These are phyloP conservation scores for Xylaria bambusicola DNA, from an alignment of 495 filamentous ascomycete species.

Conservation along the genomic window DNA sequence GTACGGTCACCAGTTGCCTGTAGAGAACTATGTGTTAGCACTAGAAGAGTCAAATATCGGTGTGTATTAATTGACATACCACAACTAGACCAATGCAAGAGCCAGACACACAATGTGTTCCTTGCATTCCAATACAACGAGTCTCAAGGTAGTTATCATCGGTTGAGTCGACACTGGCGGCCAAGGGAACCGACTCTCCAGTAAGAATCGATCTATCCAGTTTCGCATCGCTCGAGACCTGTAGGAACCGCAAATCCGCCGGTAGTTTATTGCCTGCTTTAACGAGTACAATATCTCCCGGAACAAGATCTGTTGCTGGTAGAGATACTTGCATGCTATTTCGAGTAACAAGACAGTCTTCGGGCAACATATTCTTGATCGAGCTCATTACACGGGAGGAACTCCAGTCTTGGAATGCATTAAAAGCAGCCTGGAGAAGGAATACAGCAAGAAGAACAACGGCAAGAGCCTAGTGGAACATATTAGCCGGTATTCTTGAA, in stretches of 20 bases:
- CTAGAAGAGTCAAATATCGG: background rate
- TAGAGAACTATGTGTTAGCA: no score
- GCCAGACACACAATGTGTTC: conserved; percentile 68
- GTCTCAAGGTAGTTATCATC: conserved; percentile 76
- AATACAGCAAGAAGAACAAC: conserved; percentile 67
- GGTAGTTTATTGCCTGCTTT: conserved; percentile 68
- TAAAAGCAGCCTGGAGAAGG: conserved; percentile 69
- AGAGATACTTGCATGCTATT: conserved; percentile 53
- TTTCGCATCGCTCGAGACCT: conserved; percentile 64
- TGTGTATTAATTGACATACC: conserved; percentile 1
- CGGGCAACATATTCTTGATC: conserved; percentile 68
- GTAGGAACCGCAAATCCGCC: conserved; percentile 67
- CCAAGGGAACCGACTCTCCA: conserved; percentile 62
- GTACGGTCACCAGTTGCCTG: conserved; percentile 53
- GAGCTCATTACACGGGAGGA: conserved; percentile 65
- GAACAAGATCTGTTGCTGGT: conserved; percentile 61
- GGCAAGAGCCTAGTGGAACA: conserved; percentile 51
- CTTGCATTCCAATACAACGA: conserved; percentile 70
- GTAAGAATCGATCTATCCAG: conserved; percentile 74
- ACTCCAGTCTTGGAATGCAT: conserved; percentile 65
- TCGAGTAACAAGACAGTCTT: conserved; percentile 62
- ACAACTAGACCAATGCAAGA: conserved; percentile 66
- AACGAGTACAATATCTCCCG: conserved; percentile 64
- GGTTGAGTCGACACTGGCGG: conserved; percentile 59
- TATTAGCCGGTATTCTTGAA: background rate